phyloP scores from a whole-genome alignment of 2,329 filamentous ascomycete species.

The Mariannaea elegans region DNA sequence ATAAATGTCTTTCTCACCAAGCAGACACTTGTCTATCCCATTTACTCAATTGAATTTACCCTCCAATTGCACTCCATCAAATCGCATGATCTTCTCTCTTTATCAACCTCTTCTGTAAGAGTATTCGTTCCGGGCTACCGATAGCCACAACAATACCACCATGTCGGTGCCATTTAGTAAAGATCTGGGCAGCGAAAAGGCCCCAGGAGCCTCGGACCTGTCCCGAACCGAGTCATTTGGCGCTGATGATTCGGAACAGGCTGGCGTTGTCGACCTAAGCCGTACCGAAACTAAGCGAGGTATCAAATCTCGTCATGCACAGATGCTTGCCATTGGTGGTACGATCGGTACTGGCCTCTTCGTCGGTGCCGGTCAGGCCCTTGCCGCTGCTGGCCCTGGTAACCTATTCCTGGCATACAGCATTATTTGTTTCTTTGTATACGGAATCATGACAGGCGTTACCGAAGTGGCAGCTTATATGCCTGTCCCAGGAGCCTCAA shows the following conservation, averaged over 20 bases:
- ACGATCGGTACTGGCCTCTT: conserved; percentile 19
- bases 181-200: conserved; percentile 7
- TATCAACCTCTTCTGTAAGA: neutral
- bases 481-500: conserved; percentile 12
- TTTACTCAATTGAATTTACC: neutral
- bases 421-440: conserved; percentile 20
- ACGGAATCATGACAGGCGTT: conserved; percentile 16
- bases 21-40: too few species aligned
- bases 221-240: conserved; percentile 8
- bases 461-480: conserved; percentile 18
- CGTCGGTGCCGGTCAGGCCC: conserved; percentile 18
- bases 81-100: neutral
- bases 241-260: conserved; percentile 4
- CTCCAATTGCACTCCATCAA: neutral
- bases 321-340: neutral
- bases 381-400: conserved; percentile 3
- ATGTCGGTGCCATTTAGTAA: conserved; percentile 2
- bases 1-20: neutral
- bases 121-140: neutral
- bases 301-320: neutral
- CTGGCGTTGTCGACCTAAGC: conserved; percentile 2
- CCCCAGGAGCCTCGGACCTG: neutral
- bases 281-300: conserved; percentile 6
- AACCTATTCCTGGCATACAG: conserved; percentile 16
- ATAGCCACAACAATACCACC: neutral